phyloP scores from a whole-genome alignment of 1,139 yeast genomes.

The Yarrowia galli region DNA sequence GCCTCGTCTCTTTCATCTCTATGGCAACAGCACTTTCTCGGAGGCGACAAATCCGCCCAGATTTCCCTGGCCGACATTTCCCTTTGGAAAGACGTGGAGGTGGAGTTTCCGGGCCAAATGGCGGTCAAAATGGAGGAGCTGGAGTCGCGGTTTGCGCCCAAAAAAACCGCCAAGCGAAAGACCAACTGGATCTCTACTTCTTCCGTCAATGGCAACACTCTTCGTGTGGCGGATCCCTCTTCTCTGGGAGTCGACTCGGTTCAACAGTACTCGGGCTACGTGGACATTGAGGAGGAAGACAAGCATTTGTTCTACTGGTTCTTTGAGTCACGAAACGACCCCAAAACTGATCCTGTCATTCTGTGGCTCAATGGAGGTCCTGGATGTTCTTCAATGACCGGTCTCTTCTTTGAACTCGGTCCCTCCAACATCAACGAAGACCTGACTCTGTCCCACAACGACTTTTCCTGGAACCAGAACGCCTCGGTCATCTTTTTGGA shows the following conservation, averaged over 20 bases:
- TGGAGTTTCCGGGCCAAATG: conserved; percentile 10
- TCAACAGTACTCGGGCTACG: conserved; percentile 71
- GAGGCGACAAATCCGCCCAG: background rate
- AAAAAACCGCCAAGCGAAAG: conserved; percentile 26
- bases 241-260: conserved; percentile 49
- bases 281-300: conserved; percentile 78
- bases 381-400: conserved; percentile 75
- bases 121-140: conserved; percentile 9
- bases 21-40: conserved; percentile 23
- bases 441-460: conserved; percentile 61
- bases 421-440: conserved; percentile 62
- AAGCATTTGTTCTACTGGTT: conserved; percentile 86
- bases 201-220: conserved; percentile 42
- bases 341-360: conserved; percentile 65
- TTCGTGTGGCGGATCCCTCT: conserved; percentile 47
- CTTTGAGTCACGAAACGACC: conserved; percentile 74
- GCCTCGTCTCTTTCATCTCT: conserved; percentile 24
- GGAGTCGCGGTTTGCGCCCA: conserved; percentile 24
- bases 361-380: conserved; percentile 83
- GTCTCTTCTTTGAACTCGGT: conserved; percentile 71
- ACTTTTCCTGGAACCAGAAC: conserved; percentile 72
- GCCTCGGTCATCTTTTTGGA: conserved; percentile 74
- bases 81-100: conserved; percentile 9
- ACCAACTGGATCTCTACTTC: conserved; percentile 9
- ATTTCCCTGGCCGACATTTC: conserved; percentile 8